These are phyloP conservation scores for Rhynchospora tenuis DNA, from an alignment of 176 grass and related monocot species.

Conservation along the genomic window DNA sequence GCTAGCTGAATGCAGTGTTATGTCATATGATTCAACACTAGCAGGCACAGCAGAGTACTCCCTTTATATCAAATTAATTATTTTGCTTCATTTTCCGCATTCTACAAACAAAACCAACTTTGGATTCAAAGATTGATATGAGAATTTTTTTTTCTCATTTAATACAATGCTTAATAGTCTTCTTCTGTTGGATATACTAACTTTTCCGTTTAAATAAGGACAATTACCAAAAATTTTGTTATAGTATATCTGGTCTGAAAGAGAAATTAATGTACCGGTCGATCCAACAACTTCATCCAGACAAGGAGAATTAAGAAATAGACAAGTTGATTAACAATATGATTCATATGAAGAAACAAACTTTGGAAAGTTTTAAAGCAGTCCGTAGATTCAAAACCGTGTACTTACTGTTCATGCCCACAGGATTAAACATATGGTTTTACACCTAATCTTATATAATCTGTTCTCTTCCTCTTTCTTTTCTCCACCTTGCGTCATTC, in stretches of 20 bases:
- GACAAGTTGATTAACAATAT: background rate
- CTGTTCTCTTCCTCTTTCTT: constrained; percentile 1
- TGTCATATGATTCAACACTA: too few relatives aligned
- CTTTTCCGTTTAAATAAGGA: background rate
- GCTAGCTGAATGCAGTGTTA: too few relatives aligned
- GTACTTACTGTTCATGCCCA: background rate
- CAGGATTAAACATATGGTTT: constrained; percentile 11
- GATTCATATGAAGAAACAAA: background rate
- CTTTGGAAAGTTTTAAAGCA: background rate
- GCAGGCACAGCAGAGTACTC: too few relatives aligned
- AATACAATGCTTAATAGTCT: background rate
- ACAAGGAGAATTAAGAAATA: background rate
- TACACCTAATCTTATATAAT: constrained; percentile 3
- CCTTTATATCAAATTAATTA: too few relatives aligned
- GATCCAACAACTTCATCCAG: background rate
- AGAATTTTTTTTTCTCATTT: too few relatives aligned
- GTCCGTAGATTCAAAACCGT: background rate
- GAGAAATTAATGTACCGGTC: background rate
- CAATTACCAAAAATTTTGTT: background rate
- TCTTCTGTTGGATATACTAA: background rate
- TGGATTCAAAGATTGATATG: too few relatives aligned
- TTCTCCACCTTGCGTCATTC: background rate
- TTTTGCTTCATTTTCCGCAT: too few relatives aligned
- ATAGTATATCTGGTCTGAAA: background rate
- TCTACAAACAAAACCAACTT: too few relatives aligned